Percentiles rank a stretch among this genome's conserved stretches.
phyloP scores from a whole-genome alignment of 108 stramenopile species.

The Cafeteria roenbergensis region DNA sequence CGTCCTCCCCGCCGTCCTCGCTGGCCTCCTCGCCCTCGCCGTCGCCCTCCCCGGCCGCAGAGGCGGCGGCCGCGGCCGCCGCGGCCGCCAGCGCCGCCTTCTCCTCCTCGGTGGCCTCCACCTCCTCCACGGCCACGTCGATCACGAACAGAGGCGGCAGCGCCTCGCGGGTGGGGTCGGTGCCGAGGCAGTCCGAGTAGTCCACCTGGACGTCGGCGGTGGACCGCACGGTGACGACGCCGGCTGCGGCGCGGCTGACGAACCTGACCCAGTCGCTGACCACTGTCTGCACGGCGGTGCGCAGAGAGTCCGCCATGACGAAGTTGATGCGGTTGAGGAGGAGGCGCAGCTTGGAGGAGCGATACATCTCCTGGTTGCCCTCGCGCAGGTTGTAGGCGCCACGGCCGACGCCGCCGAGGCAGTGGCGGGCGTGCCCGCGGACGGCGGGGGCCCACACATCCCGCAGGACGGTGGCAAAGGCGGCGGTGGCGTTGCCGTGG shows the following conservation, averaged over 20 bases:
- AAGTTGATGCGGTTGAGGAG: constrained; percentile 27
- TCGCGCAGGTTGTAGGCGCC: constrained; percentile 26
- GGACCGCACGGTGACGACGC: constrained; percentile 12
- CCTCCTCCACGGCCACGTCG: constrained; percentile 18
- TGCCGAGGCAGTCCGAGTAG: not conserved
- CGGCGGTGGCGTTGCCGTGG: constrained; percentile 27
- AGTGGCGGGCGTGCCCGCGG: constrained; percentile 7
- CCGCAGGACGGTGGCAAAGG: constrained; percentile 18
- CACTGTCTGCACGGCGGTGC: constrained; percentile 7
- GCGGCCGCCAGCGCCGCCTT: constrained; percentile 7
- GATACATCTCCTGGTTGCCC: constrained; percentile 16
- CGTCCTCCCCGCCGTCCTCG: constrained; percentile 10
- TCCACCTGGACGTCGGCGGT: constrained; percentile 3
- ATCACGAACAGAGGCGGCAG: constrained; percentile 18
- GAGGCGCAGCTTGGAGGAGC: constrained; percentile 19
- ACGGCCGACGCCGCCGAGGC: constrained; percentile 11
- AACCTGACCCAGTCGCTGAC: constrained; percentile 31
- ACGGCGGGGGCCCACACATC: constrained; percentile 30
- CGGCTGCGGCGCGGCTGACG: constrained; percentile 23
- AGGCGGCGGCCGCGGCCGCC: too few species aligned
- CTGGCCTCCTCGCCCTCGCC: constrained; percentile 10
- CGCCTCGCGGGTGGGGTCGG: constrained; percentile 2
- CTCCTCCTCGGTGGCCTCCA: constrained; percentile 8
- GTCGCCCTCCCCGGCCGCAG: constrained; percentile 15
- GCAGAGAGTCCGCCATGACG: constrained; percentile 26